Base-by-base conservation (phyloP, 805 yeast genomes). In the Hanseniaspora lindneri region DNA sequence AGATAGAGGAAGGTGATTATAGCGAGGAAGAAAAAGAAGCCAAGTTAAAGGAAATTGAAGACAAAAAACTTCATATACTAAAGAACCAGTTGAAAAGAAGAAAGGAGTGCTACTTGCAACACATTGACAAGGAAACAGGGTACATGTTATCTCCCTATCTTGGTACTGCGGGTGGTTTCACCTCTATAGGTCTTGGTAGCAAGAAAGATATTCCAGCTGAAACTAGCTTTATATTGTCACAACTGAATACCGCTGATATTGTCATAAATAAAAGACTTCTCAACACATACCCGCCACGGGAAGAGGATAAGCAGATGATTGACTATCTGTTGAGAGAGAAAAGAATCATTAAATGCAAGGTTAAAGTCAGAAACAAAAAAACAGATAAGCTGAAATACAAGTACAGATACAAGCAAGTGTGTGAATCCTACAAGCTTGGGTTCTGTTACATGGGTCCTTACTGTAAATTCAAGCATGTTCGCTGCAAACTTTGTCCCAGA, bases 21-120 rank as follows among this genome's bases (percentile, higher is more conserved):
- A 2, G 28, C 20, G 48, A 44, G 14, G 36, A 44, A 10, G 41
- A 28, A 36, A 44, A 21, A 23, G 35, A 44, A 17, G 36, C 21
- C 9, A 28, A 16, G 1, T 24, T 27, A 9, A 37, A 43, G 17
- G 27, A 25, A 27, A 27, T 36, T 16, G 40, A 30, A n/a, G 48
- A 44, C 10, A 24, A 44, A 29, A 36, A 44, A 14, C 21, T 37
- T 5, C 20, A 24, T 8, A 13, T 44, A 13, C 36, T 39, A 1
- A 44, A 44, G 23, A 44, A 44, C 17, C 36, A 47, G n/a, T 21
- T 41, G 1, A 47, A 47, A 32, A 34, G 37, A 24, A 21, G 87
- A 0, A 92, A 95, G 1, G 99, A 92, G 60, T 92, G 99, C 62
- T 78, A 86, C 49, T 92, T 86, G 63, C 70, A 84, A 47, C 99